Base-by-base conservation (phyloP, 108 stramenopile genomes). In the Thalassiosira profunda region DNA sequence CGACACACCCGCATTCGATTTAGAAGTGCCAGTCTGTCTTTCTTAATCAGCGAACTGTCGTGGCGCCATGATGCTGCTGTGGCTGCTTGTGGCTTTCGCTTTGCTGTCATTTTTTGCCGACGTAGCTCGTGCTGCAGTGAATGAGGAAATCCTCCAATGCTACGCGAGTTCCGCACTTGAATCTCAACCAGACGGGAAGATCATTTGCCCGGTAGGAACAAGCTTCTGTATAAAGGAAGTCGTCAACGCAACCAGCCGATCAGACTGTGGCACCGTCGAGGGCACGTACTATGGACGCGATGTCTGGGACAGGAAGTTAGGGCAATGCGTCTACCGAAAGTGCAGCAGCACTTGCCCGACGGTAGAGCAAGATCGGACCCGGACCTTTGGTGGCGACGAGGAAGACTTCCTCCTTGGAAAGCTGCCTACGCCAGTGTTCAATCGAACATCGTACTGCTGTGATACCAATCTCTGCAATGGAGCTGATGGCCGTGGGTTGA, bases 271-370 rank as follows among this genome's bases (percentile, higher is more conserved):
- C 10, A 65, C 36, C 8, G 40, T 71, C 2, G 29, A 37, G n/a
- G 60, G 60, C 26, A 62, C 46, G 8, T 49, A 55, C 38, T 72
- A 45, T 54, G 70, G 70, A 14, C 30, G 70, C 24, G 73, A 74
- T 42, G 64, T 66, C 4, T 74, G 73, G 73, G 73, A 74, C 37
- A 18, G 37, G 37, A 53, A 58, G 42, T 34, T 75, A 6, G 65
- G 61, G 38, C 74, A 75, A 44, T 75, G 74, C 29, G 64, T 75
- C 5, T 75, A 67, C 31, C 46, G 74, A 42, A 75, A 75, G 36
- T 75, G 74, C 47, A 41, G 44, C 10, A 26, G 15, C 0, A 43
- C n/a, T 18, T 75, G 74, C 17, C 64, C 74, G 5, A 42, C 73
- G 0, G 29, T 28, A 7, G 73, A 42, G 29, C 46, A 73, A 14